Evolutionary conservation across 2,329 filamentous ascomycete genomes (phyloP).

Genomic region (Hymenoscyphus linearis): DNA sequence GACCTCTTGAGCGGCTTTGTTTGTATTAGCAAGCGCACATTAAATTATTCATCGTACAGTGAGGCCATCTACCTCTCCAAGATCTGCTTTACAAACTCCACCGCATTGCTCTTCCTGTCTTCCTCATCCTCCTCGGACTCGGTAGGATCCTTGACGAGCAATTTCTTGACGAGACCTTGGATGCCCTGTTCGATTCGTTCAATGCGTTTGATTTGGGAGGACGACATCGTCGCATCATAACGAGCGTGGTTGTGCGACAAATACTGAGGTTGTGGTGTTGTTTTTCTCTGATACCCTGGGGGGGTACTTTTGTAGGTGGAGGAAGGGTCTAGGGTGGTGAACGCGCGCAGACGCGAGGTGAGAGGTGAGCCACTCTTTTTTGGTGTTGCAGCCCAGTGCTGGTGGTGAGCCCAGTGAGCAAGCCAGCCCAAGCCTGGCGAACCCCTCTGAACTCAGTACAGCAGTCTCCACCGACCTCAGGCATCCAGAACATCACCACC

Average conservation of each 20-base stretch:
- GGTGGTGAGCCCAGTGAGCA: too few relatives aligned
- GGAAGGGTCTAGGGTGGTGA: background rate
- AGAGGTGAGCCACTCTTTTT: background rate
- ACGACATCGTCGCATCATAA: slow-evolving; percentile 31
- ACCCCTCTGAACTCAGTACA: background rate
- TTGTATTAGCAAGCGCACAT: slow-evolving; percentile 8
- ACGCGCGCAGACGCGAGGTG: background rate
- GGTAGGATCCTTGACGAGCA: slow-evolving; percentile 60
- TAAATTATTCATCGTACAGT: too few relatives aligned
- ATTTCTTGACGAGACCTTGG: slow-evolving; percentile 69
- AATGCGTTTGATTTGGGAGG: slow-evolving; percentile 35
- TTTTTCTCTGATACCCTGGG: background rate
- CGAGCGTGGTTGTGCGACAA: background rate
- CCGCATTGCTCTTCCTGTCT: slow-evolving; percentile 60
- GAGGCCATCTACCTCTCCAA: slow-evolving; percentile 35
- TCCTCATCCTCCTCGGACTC: slow-evolving; percentile 65
- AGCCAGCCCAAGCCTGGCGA: background rate
- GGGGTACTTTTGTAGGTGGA: too few relatives aligned
- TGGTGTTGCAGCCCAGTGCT: background rate
- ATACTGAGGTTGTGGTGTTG: background rate
- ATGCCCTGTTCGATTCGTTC: slow-evolving; percentile 73
- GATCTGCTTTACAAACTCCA: slow-evolving; percentile 44
- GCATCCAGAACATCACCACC: background rate
- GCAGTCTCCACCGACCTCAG: background rate
- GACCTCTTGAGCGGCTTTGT: slow-evolving; percentile 16